Evolutionary conservation across 2,329 filamentous ascomycete species (phyloP).

Genomic region (Lachnellula hyalina): DNA sequence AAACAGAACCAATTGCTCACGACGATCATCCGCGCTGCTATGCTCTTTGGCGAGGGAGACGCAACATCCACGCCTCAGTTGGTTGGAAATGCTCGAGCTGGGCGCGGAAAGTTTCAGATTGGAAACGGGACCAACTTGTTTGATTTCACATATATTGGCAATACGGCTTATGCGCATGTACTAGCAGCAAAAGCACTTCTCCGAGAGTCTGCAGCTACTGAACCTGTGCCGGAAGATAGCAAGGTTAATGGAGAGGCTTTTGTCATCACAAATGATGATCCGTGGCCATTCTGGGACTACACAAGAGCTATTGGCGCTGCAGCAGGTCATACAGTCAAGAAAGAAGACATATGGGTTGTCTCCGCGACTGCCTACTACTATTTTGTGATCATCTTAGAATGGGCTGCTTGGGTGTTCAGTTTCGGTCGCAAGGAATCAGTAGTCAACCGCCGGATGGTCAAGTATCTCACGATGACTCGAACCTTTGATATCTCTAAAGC

Average conservation of each 20-base stretch:
- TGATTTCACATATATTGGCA: constrained; percentile 49
- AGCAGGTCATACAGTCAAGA: constrained; percentile 36
- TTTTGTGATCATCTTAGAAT: constrained; percentile 6
- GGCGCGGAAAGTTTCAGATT: constrained; percentile 1
- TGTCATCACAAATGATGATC: constrained; percentile 80
- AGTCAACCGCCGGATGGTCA: constrained; percentile 2
- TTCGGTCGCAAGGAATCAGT: neutral
- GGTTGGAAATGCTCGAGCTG: neutral
- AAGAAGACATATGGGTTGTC: constrained; percentile 4
- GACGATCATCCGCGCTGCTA: constrained; percentile 43
- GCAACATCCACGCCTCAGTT: constrained; percentile 5
- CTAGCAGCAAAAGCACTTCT: constrained; percentile 34
- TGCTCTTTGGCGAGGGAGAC: constrained; percentile 44
- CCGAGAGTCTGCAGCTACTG: neutral
- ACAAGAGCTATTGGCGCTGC: constrained; percentile 67
- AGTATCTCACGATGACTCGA: constrained; percentile 1
- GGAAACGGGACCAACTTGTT: constrained; percentile 48
- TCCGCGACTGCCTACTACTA: neutral
- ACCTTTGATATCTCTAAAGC: constrained; percentile 25
- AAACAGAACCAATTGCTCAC: constrained; percentile 39
- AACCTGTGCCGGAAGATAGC: neutral
- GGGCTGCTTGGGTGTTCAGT: constrained; percentile 1
- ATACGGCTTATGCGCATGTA: constrained; percentile 46
- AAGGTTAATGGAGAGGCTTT: constrained; percentile 74
- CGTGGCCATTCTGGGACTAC: constrained; percentile 85